Evolutionary conservation across 305 asterid species (phyloP).

Genomic region (Fraxinus velutina): DNA sequence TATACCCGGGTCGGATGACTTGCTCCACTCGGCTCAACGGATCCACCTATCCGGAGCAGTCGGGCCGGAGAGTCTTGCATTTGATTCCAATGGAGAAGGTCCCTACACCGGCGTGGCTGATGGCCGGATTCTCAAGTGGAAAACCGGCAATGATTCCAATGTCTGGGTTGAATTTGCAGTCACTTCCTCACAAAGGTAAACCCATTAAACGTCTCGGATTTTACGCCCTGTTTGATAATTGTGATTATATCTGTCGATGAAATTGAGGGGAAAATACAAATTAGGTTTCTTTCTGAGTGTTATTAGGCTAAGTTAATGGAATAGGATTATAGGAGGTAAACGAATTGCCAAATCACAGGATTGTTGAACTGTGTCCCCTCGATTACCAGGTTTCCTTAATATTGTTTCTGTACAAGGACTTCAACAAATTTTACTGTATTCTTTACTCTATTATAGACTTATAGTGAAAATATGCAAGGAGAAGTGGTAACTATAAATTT

Average conservation of each 20-base stretch:
- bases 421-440: neutral
- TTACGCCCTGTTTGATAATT: neutral
- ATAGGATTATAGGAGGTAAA: neutral
- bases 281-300: neutral
- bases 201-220: neutral
- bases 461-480: neutral
- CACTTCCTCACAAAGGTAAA: conserved; percentile 58
- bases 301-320: neutral
- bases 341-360: neutral
- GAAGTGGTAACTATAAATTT: neutral
- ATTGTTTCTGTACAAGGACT: neutral
- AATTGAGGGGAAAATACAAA: neutral
- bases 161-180: conserved; percentile 63
- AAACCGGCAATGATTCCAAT: conserved; percentile 18
- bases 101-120: conserved; percentile 83
- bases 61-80: conserved; percentile 73
- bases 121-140: conserved; percentile 59
- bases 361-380: neutral
- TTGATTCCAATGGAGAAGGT: conserved; percentile 61
- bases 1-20: conserved; percentile 39
- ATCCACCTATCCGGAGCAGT: conserved; percentile 47
- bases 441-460: neutral
- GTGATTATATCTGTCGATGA: neutral
- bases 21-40: conserved; percentile 36
- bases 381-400: neutral